Evolutionary conservation across 768 basidiomycete genomes (phyloP), one percentile per base, ranked within the genome.

Genomic region (Mycena olivaceomarginata): DNA sequence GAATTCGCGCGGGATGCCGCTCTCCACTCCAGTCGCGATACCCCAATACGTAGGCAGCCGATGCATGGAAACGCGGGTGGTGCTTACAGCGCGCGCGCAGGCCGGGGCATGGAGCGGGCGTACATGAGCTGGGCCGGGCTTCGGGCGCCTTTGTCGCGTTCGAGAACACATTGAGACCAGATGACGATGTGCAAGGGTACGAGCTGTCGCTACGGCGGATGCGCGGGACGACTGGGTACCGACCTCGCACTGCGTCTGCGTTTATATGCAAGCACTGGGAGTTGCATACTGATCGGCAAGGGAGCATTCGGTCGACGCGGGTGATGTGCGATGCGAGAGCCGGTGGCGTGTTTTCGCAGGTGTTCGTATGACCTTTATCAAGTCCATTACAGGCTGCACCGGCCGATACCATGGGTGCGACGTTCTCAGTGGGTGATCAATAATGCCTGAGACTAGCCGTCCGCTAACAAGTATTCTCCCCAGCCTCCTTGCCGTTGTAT

Each of bases 191-290:
- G 48, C 18, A 31, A 41, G 0, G 15, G 37, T 74, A 7, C 53
- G 63, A 1, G 20, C 74, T 2, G n/a, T 43, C 22, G 41, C 46
- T 25, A 25, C 25, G 15, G 53, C 22, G 9, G 43, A 62, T 1
- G 12, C 51, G 2, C 67, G 76, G 31, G 76, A 77, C 67, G 72
- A 73, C 37, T 72, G 76, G 39, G 72, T 77, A 4, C 72, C 76
- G 10, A 57, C 57, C 74, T 22, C 62, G 63, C 6, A 67, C 62
- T 11, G 67, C 67, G 22, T 43, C 67, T 8, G 53, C 67, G 41
- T 77, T 77, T 37, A 63, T 65, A 13, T n/a, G 41, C 2, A n/a
- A 9, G 20, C 56, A 73, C 6, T 51, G 39, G 18, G 39, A 41
- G 67, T 7, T 66, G 67, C 0, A 63, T 77, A 20, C 10, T 70